Percentiles rank a stretch among this genome's conserved stretches.
Evolutionary conservation across 31 red algal species (phyloP).

Genomic region (Odonthalia washingtoniensis): DNA sequence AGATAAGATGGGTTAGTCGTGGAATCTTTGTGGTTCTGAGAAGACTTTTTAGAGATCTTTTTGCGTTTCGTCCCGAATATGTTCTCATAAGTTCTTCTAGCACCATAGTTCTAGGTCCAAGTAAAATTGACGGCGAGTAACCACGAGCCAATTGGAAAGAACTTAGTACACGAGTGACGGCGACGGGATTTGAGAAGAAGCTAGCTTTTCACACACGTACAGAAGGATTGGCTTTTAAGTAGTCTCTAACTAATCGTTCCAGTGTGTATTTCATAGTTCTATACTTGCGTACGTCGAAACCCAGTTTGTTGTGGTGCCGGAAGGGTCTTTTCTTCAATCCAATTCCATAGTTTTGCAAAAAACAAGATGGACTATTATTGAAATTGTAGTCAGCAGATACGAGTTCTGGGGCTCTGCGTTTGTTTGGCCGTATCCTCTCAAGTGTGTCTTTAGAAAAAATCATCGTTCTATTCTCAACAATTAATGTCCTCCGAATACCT

Average conservation of each 20-base stretch:
- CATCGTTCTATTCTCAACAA: neutral
- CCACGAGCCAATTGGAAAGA: conserved; percentile 11
- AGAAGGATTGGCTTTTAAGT: neutral
- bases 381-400: conserved; percentile 45
- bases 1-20: neutral
- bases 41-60: conserved; percentile 6
- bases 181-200: conserved; percentile 36
- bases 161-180: conserved; percentile 5
- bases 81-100: no score
- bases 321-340: conserved; percentile 27
- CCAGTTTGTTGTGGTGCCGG: conserved; percentile 28
- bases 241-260: conserved; percentile 13
- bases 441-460: neutral
- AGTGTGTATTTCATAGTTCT: conserved; percentile 4
- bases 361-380: neutral
- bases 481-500: conserved; percentile 33
- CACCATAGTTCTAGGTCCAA: no score
- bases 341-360: conserved; percentile 14
- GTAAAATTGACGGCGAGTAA: no score
- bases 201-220: neutral
- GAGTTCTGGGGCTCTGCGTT: neutral
- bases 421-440: conserved; percentile 31
- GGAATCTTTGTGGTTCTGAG: conserved; percentile 6
- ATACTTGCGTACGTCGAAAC: conserved; percentile 21
- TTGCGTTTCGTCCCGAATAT: neutral